These are phyloP conservation scores for Trametes hirsuta DNA, from an alignment of 1,284 basidiomycete genomes.

Conservation along the genomic window DNA sequence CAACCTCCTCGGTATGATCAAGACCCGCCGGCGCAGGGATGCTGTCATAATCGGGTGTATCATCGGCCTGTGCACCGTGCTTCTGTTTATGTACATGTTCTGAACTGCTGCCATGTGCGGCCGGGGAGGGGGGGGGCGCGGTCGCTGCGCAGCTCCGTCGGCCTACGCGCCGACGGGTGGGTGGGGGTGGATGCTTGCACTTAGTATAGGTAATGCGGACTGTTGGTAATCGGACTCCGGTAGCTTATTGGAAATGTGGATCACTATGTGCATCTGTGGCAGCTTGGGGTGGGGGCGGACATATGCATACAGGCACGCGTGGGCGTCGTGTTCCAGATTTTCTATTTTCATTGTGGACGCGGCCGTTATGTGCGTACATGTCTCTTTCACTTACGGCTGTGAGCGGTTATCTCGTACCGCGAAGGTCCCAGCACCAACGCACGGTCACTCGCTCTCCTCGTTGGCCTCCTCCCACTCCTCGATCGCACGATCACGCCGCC, in stretches of 20 bases:
- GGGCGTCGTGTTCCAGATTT: not conserved
- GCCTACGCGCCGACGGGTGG: too few species aligned
- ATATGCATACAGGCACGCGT: not conserved
- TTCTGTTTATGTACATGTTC: constrained; percentile 77
- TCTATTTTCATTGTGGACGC: constrained; percentile 2
- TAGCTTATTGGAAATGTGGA: not conserved
- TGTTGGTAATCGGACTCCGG: not conserved
- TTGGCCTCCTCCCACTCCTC: constrained; percentile 32
- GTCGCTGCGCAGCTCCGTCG: not conserved
- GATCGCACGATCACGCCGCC: constrained; percentile 24
- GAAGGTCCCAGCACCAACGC: not conserved
- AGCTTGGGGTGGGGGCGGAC: not conserved
- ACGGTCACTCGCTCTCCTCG: constrained; percentile 13
- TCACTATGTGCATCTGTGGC: not conserved
- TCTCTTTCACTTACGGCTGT: too few species aligned
- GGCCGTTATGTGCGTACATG: not conserved
- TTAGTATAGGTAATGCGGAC: not conserved
- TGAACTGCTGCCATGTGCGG: constrained; percentile 13
- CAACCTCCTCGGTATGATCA: constrained; percentile 90
- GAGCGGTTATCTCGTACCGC: not conserved
- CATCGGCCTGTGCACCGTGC: constrained; percentile 82
- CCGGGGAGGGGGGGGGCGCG: not conserved
- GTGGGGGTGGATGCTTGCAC: too few species aligned
- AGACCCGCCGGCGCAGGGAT: constrained; percentile 87
- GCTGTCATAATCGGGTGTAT: constrained; percentile 88